Evolutionary conservation across 768 basidiomycete genomes (phyloP).

Genomic region (Tricholoma furcatifolium): DNA sequence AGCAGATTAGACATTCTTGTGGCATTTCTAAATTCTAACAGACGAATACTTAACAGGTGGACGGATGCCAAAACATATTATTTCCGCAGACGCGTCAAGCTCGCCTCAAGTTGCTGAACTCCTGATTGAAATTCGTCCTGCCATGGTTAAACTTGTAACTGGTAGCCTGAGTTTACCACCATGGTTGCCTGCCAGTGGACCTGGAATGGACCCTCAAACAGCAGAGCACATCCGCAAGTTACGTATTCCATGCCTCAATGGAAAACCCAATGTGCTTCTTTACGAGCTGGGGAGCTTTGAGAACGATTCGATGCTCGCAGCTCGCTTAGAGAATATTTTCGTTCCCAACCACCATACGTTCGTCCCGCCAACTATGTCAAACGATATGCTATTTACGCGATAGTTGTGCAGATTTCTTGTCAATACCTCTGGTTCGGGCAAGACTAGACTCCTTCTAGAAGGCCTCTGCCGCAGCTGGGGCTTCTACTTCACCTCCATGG

Average conservation of each 20-base stretch:
- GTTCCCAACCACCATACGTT: slow-evolving; percentile 44
- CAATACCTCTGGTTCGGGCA: slow-evolving; percentile 48
- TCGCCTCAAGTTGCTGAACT: slow-evolving; percentile 19
- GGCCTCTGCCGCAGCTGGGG: slow-evolving; percentile 46
- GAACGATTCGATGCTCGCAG: slow-evolving; percentile 27
- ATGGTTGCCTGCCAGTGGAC: slow-evolving; percentile 26
- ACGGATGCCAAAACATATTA: slow-evolving; percentile 7
- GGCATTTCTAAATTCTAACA: slow-evolving; percentile 1
- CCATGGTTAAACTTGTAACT: slow-evolving; percentile 28
- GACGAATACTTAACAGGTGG: slow-evolving; percentile 8
- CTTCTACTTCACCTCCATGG: slow-evolving; percentile 44
- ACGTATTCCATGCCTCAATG: slow-evolving; percentile 34
- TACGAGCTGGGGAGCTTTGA: slow-evolving; percentile 40
- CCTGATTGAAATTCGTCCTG: slow-evolving; percentile 29
- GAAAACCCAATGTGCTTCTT: slow-evolving; percentile 39
- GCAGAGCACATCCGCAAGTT: slow-evolving; percentile 27
- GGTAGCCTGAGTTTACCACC: slow-evolving; percentile 31
- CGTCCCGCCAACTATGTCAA: slow-evolving; percentile 12
- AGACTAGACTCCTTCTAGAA: slow-evolving; percentile 43
- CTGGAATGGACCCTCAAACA: slow-evolving; percentile 19
- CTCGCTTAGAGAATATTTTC: slow-evolving; percentile 39
- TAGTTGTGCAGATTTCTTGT: slow-evolving; percentile 35
- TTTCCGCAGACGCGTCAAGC: slow-evolving; percentile 13
- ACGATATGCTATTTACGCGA: background rate
- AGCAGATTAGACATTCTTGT: slow-evolving; percentile 2